Conservation (phyloP, 1,284 basidiomycete species). For the Abortiporus biennis region DNA sequence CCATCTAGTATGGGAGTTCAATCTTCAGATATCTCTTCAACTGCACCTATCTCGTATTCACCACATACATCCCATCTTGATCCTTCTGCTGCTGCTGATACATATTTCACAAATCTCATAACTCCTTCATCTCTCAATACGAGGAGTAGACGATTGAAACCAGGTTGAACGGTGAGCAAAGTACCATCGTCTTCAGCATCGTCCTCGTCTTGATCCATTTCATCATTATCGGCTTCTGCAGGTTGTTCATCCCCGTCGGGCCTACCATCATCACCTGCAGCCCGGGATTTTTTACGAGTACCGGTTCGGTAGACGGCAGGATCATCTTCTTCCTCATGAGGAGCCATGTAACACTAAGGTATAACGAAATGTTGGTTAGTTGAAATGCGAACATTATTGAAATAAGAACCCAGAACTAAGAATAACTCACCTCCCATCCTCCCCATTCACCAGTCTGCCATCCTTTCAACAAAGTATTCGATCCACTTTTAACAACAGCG, state of each 20-base stretch:
- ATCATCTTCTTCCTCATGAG: slow-evolving; percentile 89
- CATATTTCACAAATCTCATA: slow-evolving; percentile 91
- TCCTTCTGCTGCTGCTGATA: slow-evolving; percentile 81
- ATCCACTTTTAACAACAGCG: slow-evolving; percentile 34
- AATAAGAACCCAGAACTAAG: slow-evolving; percentile 2
- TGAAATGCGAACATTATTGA: slow-evolving; percentile 6
- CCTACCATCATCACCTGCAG: slow-evolving; percentile 13
- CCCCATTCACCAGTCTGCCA: slow-evolving; percentile 84
- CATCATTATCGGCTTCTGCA: slow-evolving; percentile 22
- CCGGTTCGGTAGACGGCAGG: slow-evolving; percentile 88
- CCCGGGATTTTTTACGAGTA: slow-evolving; percentile 38
- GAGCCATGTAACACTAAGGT: slow-evolving; percentile 87
- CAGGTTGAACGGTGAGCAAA: slow-evolving; percentile 83
- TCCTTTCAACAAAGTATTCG: slow-evolving; percentile 31
- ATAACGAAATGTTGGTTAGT: background rate
- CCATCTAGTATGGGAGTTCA: too few species aligned
- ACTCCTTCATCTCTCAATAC: slow-evolving; percentile 92
- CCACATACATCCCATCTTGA: slow-evolving; percentile 88
- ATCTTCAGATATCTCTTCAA: slow-evolving; percentile 29
- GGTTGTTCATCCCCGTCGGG: slow-evolving; percentile 12
- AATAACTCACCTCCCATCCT: slow-evolving; percentile 78
- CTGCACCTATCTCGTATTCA: slow-evolving; percentile 82
- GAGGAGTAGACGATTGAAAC: slow-evolving; percentile 87
- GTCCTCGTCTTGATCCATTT: slow-evolving; percentile 24
- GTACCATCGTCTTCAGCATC: slow-evolving; percentile 76